Evolutionary conservation across 306 rosid species (phyloP), one percentile per base, ranked within the genome.

Genomic region (Lagenaria siceraria): DNA sequence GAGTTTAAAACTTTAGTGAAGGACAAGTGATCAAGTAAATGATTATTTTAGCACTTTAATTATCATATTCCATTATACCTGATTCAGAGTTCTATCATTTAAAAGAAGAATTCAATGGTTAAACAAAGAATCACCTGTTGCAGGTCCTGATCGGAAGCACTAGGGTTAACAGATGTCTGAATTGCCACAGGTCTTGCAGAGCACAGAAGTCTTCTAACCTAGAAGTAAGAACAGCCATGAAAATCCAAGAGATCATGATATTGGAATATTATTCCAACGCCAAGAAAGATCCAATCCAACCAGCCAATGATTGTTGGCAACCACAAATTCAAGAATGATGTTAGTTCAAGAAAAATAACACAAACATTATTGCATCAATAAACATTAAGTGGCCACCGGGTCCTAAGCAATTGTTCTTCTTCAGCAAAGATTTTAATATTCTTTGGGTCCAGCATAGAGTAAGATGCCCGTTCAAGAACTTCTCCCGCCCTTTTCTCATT

Each of bases 181-280:
- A 94, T 89, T 72, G 97, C 93, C 87, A 92, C 96, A 49, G 98
- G 98, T 83, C 96, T 92, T 74, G 98, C 88, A 49, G 98, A 92
- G 88, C 98, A 90, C 81, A 94, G 78, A 84, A 92, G 93, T 75
- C 98, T 89, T 81, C 97, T 90, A 77, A 94, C 98, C 98, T 94
- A 76, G 31, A 75, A 78, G 82, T 40, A 77, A 80, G 75, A 81
- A 77, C 65, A 77, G 42, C 70, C 74, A 51, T 63, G 62, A 86
- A 49, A 65, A 56, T 65, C 35, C 18, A 25, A 68, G 21, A 13
- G 61, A 71, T 18, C n/a, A 10, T 42, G 48, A 36, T 81, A 49
- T 56, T 10, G 71, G 4, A 65, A 70, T 74, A 11, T 58, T 13
- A 48, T 29, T 51, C 17, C 10, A 24, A 73, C 25, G 31, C 75